Conservation (phyloP, 345 rosid species). For the Conringia planisiliqua region DNA sequence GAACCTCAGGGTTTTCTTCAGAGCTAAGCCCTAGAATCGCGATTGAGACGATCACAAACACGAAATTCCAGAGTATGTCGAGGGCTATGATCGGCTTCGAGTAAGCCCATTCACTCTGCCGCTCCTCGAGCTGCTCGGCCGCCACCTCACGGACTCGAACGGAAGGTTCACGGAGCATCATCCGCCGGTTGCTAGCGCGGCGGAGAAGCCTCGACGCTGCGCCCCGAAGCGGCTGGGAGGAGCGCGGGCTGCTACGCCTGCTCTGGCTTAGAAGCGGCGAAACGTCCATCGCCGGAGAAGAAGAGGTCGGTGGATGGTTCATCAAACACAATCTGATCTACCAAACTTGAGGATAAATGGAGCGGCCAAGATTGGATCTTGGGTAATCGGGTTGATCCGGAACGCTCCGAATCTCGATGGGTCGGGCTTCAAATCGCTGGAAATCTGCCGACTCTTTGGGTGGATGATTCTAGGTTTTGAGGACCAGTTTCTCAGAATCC, state of each 20-base stretch:
- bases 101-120: slow-evolving; percentile 78
- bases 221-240: slow-evolving; percentile 54
- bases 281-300: slow-evolving; percentile 42
- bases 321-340: slow-evolving; percentile 16
- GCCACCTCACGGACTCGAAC: slow-evolving; percentile 76
- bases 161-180: slow-evolving; percentile 85
- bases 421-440: slow-evolving; percentile 23
- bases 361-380: neutral
- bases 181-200: slow-evolving; percentile 64
- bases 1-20: slow-evolving; percentile 56
- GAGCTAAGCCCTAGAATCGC: slow-evolving; percentile 48
- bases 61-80: slow-evolving; percentile 67
- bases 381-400: slow-evolving; percentile 12
- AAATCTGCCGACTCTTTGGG: neutral
- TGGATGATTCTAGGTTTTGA: slow-evolving; percentile 23
- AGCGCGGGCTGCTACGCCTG: slow-evolving; percentile 50
- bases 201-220: slow-evolving; percentile 71
- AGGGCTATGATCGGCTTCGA: slow-evolving; percentile 65
- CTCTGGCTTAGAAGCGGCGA: slow-evolving; percentile 56
- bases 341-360: neutral
- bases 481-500: neutral
- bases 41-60: slow-evolving; percentile 47
- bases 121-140: slow-evolving; percentile 89
- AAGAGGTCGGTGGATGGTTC: slow-evolving; percentile 37
- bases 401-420: slow-evolving; percentile 16